These are phyloP conservation scores for Amanita rubescens DNA, from an alignment of 768 basidiomycete species.

Conservation along the genomic window DNA sequence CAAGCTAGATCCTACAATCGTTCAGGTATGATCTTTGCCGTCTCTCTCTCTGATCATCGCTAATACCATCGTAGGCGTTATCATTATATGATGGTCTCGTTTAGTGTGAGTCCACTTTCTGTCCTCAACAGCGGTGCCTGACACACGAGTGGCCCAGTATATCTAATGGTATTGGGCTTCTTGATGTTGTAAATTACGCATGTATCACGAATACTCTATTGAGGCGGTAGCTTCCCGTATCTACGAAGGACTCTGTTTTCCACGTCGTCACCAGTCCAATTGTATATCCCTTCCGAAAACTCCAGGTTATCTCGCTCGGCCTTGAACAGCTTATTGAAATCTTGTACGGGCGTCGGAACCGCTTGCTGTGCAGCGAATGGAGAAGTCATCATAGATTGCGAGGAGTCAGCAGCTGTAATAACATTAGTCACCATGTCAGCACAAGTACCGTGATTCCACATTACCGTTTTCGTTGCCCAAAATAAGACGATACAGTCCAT, in stretches of 20 bases:
- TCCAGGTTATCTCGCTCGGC: conserved; percentile 90
- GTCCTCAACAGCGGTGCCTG: not conserved
- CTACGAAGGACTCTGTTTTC: conserved; percentile 72
- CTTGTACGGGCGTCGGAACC: conserved; percentile 59
- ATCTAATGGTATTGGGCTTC: not conserved
- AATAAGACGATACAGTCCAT: conserved; percentile 90
- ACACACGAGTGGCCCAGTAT: not conserved
- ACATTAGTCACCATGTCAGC: conserved; percentile 10
- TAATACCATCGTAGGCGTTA: conserved; percentile 53
- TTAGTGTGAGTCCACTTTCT: conserved; percentile 27
- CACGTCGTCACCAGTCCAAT: conserved; percentile 76
- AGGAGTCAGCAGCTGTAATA: conserved; percentile 65
- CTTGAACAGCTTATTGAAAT: conserved; percentile 85
- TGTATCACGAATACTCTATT: not conserved
- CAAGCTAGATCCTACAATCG: conserved; percentile 98
- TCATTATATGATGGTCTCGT: conserved; percentile 95
- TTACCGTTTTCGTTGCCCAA: conserved; percentile 85
- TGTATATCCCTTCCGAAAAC: conserved; percentile 80
- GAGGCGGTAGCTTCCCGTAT: conserved; percentile 51
- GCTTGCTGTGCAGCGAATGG: conserved; percentile 52
- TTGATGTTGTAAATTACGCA: conserved; percentile 1
- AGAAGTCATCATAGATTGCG: conserved; percentile 63
- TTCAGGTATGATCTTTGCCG: conserved; percentile 53
- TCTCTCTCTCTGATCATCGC: not conserved
- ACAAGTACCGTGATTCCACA: not conserved